phyloP scores from a whole-genome alignment of 73 alveolate genomes.

The Paraurostyla sp. region DNA sequence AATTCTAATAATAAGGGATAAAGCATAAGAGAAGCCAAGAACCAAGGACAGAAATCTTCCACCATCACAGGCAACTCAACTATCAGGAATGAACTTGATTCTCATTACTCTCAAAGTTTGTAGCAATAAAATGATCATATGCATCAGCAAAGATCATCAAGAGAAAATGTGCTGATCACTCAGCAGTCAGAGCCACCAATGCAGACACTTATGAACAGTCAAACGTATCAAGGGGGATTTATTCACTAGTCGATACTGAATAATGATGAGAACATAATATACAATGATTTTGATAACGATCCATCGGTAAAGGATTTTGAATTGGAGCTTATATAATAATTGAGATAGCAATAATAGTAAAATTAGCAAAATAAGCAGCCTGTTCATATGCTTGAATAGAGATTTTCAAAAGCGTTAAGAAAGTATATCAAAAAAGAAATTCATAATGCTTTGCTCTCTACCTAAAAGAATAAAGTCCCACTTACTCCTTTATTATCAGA shows the following conservation, averaged over 20 bases:
- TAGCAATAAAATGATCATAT: background rate
- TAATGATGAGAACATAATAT: background rate
- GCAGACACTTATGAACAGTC: background rate
- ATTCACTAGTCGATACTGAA: background rate
- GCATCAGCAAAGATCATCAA: background rate
- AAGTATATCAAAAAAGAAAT: constrained; percentile 35
- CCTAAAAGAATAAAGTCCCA: background rate
- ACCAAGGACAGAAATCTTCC: too few relatives aligned
- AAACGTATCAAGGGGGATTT: background rate
- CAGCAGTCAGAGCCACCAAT: background rate
- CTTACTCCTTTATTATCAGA: background rate
- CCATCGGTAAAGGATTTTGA: background rate
- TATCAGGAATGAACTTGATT: background rate
- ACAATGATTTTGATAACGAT: background rate
- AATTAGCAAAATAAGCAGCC: background rate
- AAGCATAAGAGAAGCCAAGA: too few relatives aligned
- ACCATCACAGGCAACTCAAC: too few relatives aligned
- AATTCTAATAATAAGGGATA: too few relatives aligned
- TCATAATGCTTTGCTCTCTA: constrained; percentile 15
- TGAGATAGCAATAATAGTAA: background rate
- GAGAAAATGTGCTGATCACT: background rate
- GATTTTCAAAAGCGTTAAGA: constrained; percentile 25
- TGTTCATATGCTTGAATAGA: constrained; percentile 17
- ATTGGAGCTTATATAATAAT: background rate
- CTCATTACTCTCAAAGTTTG: too few relatives aligned